Conservation (phyloP, 192 early-diverging fungal genomes). For the Entomortierella lignicola region DNA sequence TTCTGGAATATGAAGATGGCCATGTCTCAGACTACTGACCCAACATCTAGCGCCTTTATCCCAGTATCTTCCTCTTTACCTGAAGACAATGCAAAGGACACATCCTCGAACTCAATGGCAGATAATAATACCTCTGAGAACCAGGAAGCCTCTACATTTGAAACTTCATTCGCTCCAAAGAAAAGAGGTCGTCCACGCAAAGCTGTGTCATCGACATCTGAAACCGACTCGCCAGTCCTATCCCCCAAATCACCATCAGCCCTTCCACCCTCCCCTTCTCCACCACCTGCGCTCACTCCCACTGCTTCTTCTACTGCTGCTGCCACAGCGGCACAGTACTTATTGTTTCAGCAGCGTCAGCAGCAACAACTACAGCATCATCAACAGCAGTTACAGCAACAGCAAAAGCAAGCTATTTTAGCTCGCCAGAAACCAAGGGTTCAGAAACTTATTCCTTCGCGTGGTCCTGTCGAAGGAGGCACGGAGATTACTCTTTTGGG, state of each 20-base stretch:
- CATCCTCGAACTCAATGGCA: not conserved
- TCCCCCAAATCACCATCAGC: not conserved
- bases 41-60: conserved; percentile 37
- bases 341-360: conserved; percentile 39
- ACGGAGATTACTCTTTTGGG: conserved; percentile 78
- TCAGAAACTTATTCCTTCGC: conserved; percentile 75
- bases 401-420: conserved; percentile 51
- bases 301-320: conserved; percentile 2
- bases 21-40: conserved; percentile 41
- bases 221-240: conserved; percentile 27
- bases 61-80: conserved; percentile 3
- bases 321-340: conserved; percentile 25
- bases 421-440: conserved; percentile 62
- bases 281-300: not conserved
- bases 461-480: conserved; percentile 83
- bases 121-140: not conserved
- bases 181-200: conserved; percentile 55
- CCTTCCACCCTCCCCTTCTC: conserved; percentile 9
- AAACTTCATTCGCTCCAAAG: conserved; percentile 37
- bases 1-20: conserved; percentile 35
- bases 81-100: conserved; percentile 4
- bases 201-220: conserved; percentile 2
- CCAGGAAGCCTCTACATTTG: not conserved
- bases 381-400: conserved; percentile 49
- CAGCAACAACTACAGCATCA: conserved; percentile 48